Evolutionary conservation across 2,329 filamentous ascomycete species (phyloP), one percentile per base, ranked within the genome.

Genomic region (Talaromyces rugulosus): DNA sequence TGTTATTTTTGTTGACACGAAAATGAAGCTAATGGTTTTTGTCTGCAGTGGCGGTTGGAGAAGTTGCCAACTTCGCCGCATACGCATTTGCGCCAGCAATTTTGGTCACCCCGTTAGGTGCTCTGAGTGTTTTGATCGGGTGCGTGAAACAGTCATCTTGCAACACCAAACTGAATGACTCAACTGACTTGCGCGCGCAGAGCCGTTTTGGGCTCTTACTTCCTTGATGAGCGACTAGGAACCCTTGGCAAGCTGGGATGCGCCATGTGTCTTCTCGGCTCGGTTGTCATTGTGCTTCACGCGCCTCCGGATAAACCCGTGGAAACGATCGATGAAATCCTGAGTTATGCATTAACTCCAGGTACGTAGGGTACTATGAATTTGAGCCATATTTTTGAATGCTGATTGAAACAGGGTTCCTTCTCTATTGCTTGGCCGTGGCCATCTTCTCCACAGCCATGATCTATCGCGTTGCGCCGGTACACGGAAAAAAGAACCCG

Each of bases 71-170:
- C 78, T 99, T 99, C 75, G 93, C 93, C 57, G 95, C 95, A 65
- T 99, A 99, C 75, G 95, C 95, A 7, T 99, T 98, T 78, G 95
- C 95, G 67, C 95, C 95, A 47, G 96, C 95, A n/a, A 99, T 99
- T 77, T 84, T 99, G 59, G 95, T 99, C 47, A 99, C 95, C 5
- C 95, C 95, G 30, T 82, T 99, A 28, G 95, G 95, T 64, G 95
- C 95, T 61, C 83, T 99, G 65, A 95, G 91, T 73, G 96, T 99
- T 62, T 82, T 99, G 67, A 97, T 99, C 71, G 95, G 85, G 83
- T 85, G 72, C 64, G 81, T 68, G 57, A 27, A 54, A 56, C 34
- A 31, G 16, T 58, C 36, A 34, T 44, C 27, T 50, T 58, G 23
- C 31, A 64, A 51, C 47, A 63, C 44, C 28, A 53, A n/a, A n/a